A percentile compares a stretch with the other conserved stretches of the same genome.
phyloP scores from a whole-genome alignment of 257 asterid species.

The Przewalskia tangutica region DNA sequence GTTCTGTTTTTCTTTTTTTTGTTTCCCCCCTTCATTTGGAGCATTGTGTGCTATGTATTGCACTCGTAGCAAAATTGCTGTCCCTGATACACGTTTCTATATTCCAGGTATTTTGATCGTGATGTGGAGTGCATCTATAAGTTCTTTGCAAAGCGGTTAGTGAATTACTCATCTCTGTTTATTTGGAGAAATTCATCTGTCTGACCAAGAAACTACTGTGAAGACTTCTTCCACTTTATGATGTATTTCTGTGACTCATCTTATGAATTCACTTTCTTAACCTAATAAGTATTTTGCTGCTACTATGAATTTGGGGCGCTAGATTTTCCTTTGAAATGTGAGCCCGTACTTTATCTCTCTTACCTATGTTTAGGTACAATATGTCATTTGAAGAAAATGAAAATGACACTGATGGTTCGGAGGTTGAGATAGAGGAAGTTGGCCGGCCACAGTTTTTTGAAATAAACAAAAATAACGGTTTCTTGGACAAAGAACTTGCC shows the following conservation, averaged over 20 bases:
- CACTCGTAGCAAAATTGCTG: neutral
- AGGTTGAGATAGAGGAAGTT: conserved; percentile 39
- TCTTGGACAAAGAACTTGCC: conserved; percentile 86
- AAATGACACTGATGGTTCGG: conserved; percentile 39
- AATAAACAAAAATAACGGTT: conserved; percentile 58
- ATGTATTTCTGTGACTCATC: neutral
- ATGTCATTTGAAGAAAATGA: conserved; percentile 46
- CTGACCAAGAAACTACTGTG: conserved; percentile 2
- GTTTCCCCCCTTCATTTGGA: neutral
- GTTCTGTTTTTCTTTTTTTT: conserved; percentile 6
- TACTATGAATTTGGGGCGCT: neutral
- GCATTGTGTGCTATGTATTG: neutral
- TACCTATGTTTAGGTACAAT: conserved; percentile 42
- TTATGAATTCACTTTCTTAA: neutral
- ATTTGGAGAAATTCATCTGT: neutral
- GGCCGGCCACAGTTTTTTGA: conserved; percentile 58
- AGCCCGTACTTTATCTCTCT: neutral
- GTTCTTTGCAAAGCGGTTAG: conserved; percentile 78
- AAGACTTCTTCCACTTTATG: neutral
- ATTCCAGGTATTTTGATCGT: conserved; percentile 82
- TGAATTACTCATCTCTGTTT: conserved; percentile 4
- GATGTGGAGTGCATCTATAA: conserved; percentile 83
- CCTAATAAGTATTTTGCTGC: neutral
- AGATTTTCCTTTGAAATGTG: neutral
- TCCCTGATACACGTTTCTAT: neutral